phyloP scores from a whole-genome alignment of 78 protist species.

The Speleostelium caveatum region DNA sequence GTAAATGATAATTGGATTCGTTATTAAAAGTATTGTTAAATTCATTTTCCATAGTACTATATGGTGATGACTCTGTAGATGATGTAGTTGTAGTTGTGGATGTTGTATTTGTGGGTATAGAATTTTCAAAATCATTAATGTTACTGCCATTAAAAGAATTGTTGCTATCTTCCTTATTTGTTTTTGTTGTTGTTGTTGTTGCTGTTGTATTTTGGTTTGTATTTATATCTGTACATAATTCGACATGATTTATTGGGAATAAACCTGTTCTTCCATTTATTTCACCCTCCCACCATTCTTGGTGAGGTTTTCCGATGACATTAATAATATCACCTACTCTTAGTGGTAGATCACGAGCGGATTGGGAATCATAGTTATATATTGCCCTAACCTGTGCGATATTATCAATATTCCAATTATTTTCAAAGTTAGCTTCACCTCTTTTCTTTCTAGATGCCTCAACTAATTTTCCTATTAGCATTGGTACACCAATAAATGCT shows the following conservation, averaged over 20 bases:
- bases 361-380: conserved; percentile 45
- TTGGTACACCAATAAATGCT: conserved; percentile 70
- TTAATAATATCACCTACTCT: conserved; percentile 66
- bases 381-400: conserved; percentile 27
- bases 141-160: no score
- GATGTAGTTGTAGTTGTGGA: no score
- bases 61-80: no score
- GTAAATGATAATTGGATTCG: neutral
- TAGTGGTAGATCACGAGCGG: conserved; percentile 47
- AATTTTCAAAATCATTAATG: no score
- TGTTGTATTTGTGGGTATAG: no score
- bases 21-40: neutral
- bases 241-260: conserved; percentile 65
- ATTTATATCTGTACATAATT: no score
- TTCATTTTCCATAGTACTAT: no score
- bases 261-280: conserved; percentile 67
- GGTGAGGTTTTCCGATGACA: conserved; percentile 63
- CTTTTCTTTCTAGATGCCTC: conserved; percentile 14
- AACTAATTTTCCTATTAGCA: conserved; percentile 67
- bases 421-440: conserved; percentile 31
- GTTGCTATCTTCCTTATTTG: no score
- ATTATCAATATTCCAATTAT: conserved; percentile 22
- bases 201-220: neutral
- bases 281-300: conserved; percentile 87
- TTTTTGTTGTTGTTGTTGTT: neutral